phyloP scores from a whole-genome alignment of 495 filamentous ascomycete species.

The Lasiosphaeria hispida region DNA sequence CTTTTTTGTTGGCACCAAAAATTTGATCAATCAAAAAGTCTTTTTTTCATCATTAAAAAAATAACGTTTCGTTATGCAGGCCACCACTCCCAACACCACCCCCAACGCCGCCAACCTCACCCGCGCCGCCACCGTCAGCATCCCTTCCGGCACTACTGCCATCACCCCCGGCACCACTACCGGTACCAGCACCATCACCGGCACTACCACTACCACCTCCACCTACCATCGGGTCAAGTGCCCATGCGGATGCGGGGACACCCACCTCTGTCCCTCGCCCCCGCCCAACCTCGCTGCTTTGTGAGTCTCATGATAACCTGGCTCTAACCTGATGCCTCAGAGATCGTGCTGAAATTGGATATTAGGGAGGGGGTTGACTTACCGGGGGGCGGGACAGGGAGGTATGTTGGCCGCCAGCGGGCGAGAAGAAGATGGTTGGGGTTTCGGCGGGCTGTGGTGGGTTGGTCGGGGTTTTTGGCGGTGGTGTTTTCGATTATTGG shows the following conservation, averaged over 20 bases:
- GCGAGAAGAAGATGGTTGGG: not conserved
- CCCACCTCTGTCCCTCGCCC: not conserved
- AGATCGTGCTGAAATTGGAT: not conserved
- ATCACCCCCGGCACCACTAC: no score
- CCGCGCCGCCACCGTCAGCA: no score
- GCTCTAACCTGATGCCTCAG: not conserved
- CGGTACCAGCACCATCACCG: no score
- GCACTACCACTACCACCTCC: no score
- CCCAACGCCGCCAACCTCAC: no score
- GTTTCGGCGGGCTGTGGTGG: slow-evolving; percentile 3
- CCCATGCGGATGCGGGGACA: no score
- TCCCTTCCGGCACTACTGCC: no score
- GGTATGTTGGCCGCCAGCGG: slow-evolving; percentile 1
- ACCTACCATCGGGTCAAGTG: not conserved
- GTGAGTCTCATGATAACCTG: slow-evolving; percentile 1
- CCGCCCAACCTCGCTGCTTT: not conserved
- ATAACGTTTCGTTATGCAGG: no score
- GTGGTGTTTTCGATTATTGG: not conserved
- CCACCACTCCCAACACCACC: no score
- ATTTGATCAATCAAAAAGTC: no score
- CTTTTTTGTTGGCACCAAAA: no score
- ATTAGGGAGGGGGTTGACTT: not conserved
- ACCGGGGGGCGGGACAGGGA: not conserved
- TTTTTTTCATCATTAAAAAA: not conserved
- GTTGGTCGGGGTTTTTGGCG: not conserved